phyloP scores from a whole-genome alignment of 306 rosid genomes.

The Medicago ruthenica region DNA sequence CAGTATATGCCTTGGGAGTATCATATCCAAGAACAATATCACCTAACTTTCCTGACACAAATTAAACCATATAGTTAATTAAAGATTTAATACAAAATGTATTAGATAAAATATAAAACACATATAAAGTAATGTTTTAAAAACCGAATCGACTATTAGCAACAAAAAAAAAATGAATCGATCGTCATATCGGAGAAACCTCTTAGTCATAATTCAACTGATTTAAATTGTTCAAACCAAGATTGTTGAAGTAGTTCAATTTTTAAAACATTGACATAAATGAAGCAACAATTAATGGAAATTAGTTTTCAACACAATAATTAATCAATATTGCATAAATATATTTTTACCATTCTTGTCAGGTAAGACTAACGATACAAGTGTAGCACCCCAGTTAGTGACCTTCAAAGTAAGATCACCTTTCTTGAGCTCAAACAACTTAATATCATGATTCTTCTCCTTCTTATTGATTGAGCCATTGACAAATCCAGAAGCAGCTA shows the following conservation, averaged over 20 bases:
- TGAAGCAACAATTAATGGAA: not conserved
- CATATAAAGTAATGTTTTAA: not conserved
- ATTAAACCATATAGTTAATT: not conserved
- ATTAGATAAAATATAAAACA: not conserved
- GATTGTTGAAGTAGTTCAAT: not conserved
- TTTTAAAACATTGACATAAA: not conserved
- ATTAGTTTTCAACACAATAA: not conserved
- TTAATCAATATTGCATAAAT: too few species aligned
- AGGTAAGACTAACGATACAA: slow-evolving; percentile 48
- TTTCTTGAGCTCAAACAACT: slow-evolving; percentile 47
- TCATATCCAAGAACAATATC: slow-evolving; percentile 83
- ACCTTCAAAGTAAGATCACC: slow-evolving; percentile 47
- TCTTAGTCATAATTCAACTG: too few species aligned
- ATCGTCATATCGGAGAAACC: too few species aligned
- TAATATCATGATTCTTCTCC: slow-evolving; percentile 19
- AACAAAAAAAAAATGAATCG: too few species aligned
- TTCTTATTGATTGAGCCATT: slow-evolving; percentile 32
- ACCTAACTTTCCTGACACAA: slow-evolving; percentile 64
- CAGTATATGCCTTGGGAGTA: slow-evolving; percentile 60
- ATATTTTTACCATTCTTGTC: slow-evolving; percentile 50
- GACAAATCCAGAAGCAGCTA: slow-evolving; percentile 33
- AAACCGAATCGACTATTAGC: not conserved
- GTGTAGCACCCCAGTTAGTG: slow-evolving; percentile 52
- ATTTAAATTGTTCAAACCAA: too few species aligned
- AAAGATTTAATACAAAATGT: not conserved